Evolutionary conservation across 257 asterid species (phyloP), one percentile per base, ranked within the genome.

Genomic region (Solanum etuberosum): DNA sequence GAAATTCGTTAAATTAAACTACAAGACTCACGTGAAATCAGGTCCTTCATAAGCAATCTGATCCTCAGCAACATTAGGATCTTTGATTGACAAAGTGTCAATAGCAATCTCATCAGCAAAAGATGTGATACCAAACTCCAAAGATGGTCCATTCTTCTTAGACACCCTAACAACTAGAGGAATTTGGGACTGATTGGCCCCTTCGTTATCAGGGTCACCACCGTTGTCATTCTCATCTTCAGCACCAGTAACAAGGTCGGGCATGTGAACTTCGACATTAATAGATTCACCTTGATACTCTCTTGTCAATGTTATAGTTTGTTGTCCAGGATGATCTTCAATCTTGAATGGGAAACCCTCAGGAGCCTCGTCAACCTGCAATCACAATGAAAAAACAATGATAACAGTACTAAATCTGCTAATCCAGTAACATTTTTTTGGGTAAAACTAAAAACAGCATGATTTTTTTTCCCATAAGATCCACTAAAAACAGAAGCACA

Each of bases 41-140:
- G 99, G 99, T 81, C 99, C 99, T 86, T 96, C 99, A 57, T 96
- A 97, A 31, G 98, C 94, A 40, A 94, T 91, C 85, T 93, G 91
- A 83, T 96, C 98, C 84, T 96, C 99, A 1, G 91, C 31, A 81
- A 6, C 43, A 16, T 92, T 84, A 4, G 96, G 91, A 63, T 93
- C 92, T 91, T 92, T 96, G 76, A 96, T 83, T 12, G 94, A 84
- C 86, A 97, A 85, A 90, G 89, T 93, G 70, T 94, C 98, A 7
- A 97, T 93, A 1, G 90, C 61, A 42, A 95, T 88, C 83, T 95
- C 98, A 90, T 94, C 98, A 5, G 98, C 91, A 63, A 86, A 93
- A 87, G 98, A 96, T 9, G 97, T 92, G 80, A 94, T 90, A 25
- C 92, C 93, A 43, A 97, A 97, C 92, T 97, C 99, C 74, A 97